Conservation (phyloP, 2,329 filamentous ascomycete genomes). For the Didymella glomerata region DNA sequence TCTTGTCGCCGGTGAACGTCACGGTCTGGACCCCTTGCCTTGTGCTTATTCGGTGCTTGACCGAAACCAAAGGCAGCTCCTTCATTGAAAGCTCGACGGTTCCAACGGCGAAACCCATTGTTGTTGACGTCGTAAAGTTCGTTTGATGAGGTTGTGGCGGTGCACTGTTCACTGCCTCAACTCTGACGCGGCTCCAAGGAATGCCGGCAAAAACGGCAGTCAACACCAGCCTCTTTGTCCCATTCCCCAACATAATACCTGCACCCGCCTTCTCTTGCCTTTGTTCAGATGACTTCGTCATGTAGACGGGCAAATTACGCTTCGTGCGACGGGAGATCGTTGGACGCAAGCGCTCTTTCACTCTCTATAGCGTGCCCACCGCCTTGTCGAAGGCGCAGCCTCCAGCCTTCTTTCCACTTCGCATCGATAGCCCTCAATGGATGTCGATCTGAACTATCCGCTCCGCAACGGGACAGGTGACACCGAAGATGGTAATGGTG, state of each 20-base stretch:
- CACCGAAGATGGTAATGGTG: not conserved
- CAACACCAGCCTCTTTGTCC: conserved; percentile 11
- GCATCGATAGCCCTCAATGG: not conserved
- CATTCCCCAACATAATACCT: not conserved
- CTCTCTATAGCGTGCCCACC: not conserved
- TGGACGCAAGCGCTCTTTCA: not conserved
- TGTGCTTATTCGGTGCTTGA: not conserved
- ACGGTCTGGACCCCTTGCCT: conserved; percentile 11
- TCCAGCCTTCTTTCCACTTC: not conserved
- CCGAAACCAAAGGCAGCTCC: conserved; percentile 1
- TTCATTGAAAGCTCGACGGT: not conserved
- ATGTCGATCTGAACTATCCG: not conserved
- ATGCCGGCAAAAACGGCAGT: conserved; percentile 27
- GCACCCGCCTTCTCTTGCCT: not conserved
- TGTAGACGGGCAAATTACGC: not conserved
- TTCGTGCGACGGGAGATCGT: not conserved
- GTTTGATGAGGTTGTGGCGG: conserved; percentile 27
- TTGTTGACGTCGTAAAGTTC: not conserved
- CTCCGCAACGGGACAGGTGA: not conserved
- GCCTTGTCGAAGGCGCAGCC: not conserved
- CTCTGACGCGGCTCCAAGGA: conserved; percentile 26
- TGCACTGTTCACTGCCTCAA: conserved; percentile 23
- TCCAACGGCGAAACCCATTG: not conserved
- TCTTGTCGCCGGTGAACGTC: conserved; percentile 1
- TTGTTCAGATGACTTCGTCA: not conserved